Conservation (phyloP, 1,284 basidiomycete species). For the Entoloma clypeatum region DNA sequence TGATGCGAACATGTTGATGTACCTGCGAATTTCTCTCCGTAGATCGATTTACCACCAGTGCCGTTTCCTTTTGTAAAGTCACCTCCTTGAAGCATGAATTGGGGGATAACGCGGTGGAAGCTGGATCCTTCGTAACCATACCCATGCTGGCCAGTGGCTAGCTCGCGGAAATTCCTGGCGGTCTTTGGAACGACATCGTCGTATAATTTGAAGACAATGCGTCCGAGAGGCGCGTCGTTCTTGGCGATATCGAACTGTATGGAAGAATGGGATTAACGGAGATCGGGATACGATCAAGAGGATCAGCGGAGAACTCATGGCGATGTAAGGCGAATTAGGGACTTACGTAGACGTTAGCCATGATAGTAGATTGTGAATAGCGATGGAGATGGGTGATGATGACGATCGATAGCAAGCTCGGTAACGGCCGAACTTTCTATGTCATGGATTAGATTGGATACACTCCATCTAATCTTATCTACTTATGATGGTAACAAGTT, state of each 20-base stretch:
- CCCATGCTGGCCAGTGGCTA: constrained; percentile 75
- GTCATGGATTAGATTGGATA: neutral
- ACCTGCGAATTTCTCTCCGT: constrained; percentile 82
- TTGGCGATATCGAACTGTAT: constrained; percentile 78
- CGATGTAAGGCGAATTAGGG: neutral
- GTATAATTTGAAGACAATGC: constrained; percentile 84
- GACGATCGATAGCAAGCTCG: constrained; percentile 18
- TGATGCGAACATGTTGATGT: constrained; percentile 16
- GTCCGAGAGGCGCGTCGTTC: constrained; percentile 49
- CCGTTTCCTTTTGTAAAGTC: constrained; percentile 76
- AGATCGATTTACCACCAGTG: constrained; percentile 92
- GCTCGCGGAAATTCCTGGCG: constrained; percentile 86
- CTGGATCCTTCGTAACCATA: constrained; percentile 59
- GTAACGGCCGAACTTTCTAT: constrained; percentile 13
- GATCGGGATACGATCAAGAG: constrained; percentile 8
- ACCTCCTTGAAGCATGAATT: constrained; percentile 61
- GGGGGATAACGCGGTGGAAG: constrained; percentile 82
- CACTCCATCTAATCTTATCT: neutral
- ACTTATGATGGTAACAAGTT: neutral
- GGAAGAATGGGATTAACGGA: constrained; percentile 8
- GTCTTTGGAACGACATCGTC: constrained; percentile 73
- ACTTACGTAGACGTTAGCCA: constrained; percentile 36
- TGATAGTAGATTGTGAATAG: constrained; percentile 21
- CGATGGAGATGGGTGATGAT: constrained; percentile 11
- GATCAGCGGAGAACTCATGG: neutral